phyloP scores from a whole-genome alignment of 116 monocot genomes.

The Phalaenopsis hybrid region DNA sequence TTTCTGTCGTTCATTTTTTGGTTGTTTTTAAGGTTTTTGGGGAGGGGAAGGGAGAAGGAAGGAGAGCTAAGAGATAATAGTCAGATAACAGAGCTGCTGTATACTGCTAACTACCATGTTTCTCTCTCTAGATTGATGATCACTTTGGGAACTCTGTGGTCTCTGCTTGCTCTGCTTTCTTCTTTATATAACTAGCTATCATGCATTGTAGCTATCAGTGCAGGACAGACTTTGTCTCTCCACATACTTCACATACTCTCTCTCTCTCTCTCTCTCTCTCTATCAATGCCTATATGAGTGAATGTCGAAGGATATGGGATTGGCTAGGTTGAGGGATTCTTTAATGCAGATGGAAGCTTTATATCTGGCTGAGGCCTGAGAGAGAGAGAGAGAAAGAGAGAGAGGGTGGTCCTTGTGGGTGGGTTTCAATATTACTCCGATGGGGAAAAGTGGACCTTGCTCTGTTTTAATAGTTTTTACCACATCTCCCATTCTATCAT shows the following conservation, averaged over 20 bases:
- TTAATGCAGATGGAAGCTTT: not conserved
- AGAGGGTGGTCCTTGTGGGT: no score
- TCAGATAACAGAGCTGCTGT: no score
- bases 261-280: not conserved
- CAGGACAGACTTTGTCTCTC: constrained; percentile 7
- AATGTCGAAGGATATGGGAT: no score
- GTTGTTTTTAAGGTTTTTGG: no score
- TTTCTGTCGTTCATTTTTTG: constrained; percentile 15
- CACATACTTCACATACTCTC: not conserved
- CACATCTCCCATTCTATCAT: not conserved
- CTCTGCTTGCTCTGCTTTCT: not conserved
- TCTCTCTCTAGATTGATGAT: not conserved
- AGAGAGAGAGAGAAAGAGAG: not conserved
- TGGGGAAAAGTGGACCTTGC: not conserved
- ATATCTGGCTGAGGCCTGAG: not conserved
- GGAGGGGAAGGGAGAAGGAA: no score
- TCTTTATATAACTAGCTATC: not conserved
- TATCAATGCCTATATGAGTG: no score
- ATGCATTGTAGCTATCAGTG: not conserved
- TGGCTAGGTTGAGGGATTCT: not conserved
- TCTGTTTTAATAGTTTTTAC: constrained; percentile 1
- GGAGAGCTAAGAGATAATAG: no score
- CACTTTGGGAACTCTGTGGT: not conserved
- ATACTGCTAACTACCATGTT: not conserved
- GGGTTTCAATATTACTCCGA: constrained; percentile 1